These are phyloP conservation scores for Ceratobasidium sp. DNA, from an alignment of 1,284 basidiomycete genomes.

Conservation along the genomic window DNA sequence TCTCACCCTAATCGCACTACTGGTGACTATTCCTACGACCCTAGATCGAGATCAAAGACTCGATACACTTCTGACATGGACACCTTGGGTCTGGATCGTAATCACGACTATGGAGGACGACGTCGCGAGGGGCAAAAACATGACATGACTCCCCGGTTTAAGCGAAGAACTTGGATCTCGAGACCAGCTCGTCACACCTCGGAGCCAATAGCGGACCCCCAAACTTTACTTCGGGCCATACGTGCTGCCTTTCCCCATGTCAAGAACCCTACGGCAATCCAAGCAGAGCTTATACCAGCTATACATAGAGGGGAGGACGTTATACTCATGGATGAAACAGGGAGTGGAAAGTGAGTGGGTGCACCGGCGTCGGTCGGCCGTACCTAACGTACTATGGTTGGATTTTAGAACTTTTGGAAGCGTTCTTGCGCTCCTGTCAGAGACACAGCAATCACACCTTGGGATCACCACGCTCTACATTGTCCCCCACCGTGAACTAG, in stretches of 20 bases:
- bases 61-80: not conserved
- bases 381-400: not conserved
- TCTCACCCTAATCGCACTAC: not conserved
- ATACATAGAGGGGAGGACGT: constrained; percentile 62
- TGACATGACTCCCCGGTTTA: not conserved
- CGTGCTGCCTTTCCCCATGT: constrained; percentile 67
- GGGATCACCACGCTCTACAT: constrained; percentile 63
- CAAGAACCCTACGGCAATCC: constrained; percentile 63
- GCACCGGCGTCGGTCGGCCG: not conserved
- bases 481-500: constrained; percentile 77
- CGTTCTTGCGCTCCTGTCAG: constrained; percentile 68
- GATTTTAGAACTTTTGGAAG: constrained; percentile 71
- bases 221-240: constrained; percentile 35
- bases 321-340: constrained; percentile 70
- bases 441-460: constrained; percentile 51
- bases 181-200: not conserved
- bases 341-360: constrained; percentile 72
- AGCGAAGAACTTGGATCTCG: not conserved
- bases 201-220: not conserved
- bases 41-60: not conserved
- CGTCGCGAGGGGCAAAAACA: not conserved
- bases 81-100: too few relatives aligned
- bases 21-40: not conserved
- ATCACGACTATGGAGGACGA: too few relatives aligned
- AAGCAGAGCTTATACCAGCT: constrained; percentile 67